Conservation (phyloP, 2,329 filamentous ascomycete genomes). For the Pseudogymnoascus sp. region DNA sequence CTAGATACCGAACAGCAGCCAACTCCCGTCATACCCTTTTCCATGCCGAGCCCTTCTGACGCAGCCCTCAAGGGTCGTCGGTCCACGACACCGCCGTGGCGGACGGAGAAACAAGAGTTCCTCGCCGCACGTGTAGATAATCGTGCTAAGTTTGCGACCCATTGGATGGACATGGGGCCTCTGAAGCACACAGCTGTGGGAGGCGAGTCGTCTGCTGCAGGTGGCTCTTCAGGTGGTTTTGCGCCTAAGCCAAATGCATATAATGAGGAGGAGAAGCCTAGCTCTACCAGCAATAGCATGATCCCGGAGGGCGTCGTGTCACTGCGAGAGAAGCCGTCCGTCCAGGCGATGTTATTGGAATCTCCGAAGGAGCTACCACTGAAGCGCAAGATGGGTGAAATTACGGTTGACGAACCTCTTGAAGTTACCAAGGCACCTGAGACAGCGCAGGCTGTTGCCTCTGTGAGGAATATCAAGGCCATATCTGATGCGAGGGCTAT, state of each 20-base stretch:
- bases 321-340: not conserved
- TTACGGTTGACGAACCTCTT: not conserved
- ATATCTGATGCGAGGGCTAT: conserved; percentile 6
- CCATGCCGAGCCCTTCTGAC: conserved; percentile 1
- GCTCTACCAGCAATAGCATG: not conserved
- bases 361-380: not conserved
- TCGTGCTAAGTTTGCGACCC: not conserved
- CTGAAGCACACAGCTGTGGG: not conserved
- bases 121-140: not conserved
- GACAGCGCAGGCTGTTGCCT: not conserved
- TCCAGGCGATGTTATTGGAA: not conserved
- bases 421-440: not conserved
- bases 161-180: not conserved
- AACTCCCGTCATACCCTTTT: not conserved
- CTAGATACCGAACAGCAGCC: not conserved
- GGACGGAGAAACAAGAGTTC: conserved; percentile 4
- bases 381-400: not conserved
- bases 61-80: not conserved
- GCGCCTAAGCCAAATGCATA: not conserved
- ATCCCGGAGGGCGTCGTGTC: not conserved
- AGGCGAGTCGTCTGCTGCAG: not conserved
- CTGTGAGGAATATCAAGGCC: not conserved
- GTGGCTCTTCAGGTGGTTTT: not conserved
- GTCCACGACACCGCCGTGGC: not conserved
- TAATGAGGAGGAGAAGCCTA: not conserved